Percentiles rank a stretch among this genome's conserved stretches.
phyloP scores from a whole-genome alignment of 768 basidiomycete species.

The Krasilnikovozyma curviuscula region DNA sequence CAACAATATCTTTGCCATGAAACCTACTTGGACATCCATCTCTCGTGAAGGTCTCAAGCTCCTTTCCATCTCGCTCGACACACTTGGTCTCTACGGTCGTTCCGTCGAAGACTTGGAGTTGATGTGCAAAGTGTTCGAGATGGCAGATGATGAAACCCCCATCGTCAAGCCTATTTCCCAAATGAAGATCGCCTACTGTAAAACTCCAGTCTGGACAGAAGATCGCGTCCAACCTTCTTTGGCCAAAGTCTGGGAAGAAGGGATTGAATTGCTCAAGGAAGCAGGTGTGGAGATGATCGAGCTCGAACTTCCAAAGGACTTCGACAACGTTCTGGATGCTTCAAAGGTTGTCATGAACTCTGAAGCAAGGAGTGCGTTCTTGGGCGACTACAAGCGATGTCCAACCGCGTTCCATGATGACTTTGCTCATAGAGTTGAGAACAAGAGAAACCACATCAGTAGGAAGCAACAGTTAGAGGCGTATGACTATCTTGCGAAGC shows the following conservation, averaged over 20 bases:
- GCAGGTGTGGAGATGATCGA: conserved; percentile 21
- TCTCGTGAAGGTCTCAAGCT: conserved; percentile 22
- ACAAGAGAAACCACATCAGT: conserved; percentile 12
- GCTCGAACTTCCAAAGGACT: conserved; percentile 19
- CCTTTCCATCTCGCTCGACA: conserved; percentile 19
- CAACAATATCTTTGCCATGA: conserved; percentile 24
- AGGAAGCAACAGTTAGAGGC: conserved; percentile 15
- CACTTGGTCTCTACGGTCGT: conserved; percentile 23
- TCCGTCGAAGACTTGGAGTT: conserved; percentile 21
- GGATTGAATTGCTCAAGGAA: conserved; percentile 14
- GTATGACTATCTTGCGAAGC: conserved; percentile 18
- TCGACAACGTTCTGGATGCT: conserved; percentile 12
- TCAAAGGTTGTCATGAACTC: conserved; percentile 11
- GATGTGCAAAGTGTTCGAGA: conserved; percentile 15
- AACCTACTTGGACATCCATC: conserved; percentile 25
- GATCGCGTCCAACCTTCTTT: conserved; percentile 8
- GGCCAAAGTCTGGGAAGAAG: conserved; percentile 15
- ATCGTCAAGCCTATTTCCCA: conserved; percentile 13
- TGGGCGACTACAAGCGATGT: conserved; percentile 17
- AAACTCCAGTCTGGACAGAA: conserved; percentile 15
- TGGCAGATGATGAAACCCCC: conserved; percentile 16
- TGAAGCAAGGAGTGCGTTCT: conserved; percentile 19
- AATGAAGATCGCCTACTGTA: conserved; percentile 18
- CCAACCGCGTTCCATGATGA: conserved; percentile 12
- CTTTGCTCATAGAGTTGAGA: conserved; percentile 17